Evolutionary conservation across 257 asterid genomes (phyloP).

Genomic region (Petunia axillaris): DNA sequence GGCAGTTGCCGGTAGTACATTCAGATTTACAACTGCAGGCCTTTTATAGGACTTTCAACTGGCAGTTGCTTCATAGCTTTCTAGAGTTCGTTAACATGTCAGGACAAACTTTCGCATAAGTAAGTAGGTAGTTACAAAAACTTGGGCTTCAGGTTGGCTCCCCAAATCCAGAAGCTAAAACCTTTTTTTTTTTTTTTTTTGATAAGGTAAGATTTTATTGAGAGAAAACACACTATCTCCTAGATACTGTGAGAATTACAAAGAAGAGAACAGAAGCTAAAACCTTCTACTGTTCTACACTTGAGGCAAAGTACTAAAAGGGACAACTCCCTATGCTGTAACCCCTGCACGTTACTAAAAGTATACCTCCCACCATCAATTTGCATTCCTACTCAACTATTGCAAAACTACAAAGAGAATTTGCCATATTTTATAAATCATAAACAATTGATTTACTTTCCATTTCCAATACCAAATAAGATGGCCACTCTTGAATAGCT

Average conservation of each 20-base stretch:
- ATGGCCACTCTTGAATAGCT: conserved; percentile 1
- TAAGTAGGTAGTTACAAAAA: background rate
- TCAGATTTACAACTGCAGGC: background rate
- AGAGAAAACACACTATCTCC: no score
- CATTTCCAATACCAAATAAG: background rate
- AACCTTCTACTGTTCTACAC: background rate
- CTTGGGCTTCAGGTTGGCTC: background rate
- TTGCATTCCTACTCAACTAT: background rate
- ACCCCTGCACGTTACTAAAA: background rate
- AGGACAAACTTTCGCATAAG: background rate
- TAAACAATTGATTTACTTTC: background rate
- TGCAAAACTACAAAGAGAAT: background rate
- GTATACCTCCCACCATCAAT: background rate
- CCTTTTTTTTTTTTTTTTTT: background rate
- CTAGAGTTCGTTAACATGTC: background rate
- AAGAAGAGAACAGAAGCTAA: background rate
- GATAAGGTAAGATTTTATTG: no score
- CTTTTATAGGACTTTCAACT: background rate
- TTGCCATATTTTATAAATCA: background rate
- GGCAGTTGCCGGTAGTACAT: background rate
- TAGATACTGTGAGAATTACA: no score
- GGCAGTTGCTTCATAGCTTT: background rate
- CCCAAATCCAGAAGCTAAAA: background rate
- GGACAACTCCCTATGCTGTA: background rate
- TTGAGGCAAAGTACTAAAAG: background rate